Evolutionary conservation across 1,284 basidiomycete species (phyloP).

Genomic region (Leccinum subfulvum): DNA sequence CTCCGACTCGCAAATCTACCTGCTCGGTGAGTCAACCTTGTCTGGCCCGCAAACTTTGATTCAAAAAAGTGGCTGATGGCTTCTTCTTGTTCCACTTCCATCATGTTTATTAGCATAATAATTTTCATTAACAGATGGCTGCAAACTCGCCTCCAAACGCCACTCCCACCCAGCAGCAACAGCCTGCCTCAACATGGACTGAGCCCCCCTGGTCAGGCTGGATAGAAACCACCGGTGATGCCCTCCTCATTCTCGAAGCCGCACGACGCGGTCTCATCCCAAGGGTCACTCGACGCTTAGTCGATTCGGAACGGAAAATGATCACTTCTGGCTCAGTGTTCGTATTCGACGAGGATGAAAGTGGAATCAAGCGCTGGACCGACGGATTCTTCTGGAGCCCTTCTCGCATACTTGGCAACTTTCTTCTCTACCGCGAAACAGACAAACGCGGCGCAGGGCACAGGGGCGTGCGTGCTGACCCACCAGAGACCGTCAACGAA

Average conservation of each 20-base stretch:
- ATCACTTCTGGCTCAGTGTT: slow-evolving; percentile 94
- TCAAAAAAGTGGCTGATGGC: slow-evolving; percentile 38
- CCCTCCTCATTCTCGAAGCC: slow-evolving; percentile 93
- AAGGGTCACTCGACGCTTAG: slow-evolving; percentile 89
- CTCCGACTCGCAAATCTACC: slow-evolving; percentile 53
- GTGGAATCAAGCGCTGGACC: slow-evolving; percentile 98
- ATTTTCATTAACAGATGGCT: slow-evolving; percentile 34
- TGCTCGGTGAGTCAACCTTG: slow-evolving; percentile 62
- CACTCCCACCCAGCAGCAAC: slow-evolving; percentile 19
- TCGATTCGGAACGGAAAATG: slow-evolving; percentile 90
- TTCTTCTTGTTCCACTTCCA: slow-evolving; percentile 24
- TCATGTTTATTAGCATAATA: slow-evolving; percentile 19
- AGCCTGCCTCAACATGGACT: slow-evolving; percentile 53
- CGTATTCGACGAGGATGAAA: slow-evolving; percentile 96
- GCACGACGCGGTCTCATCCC: slow-evolving; percentile 88
- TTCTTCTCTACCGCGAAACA: slow-evolving; percentile 91
- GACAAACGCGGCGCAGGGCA: slow-evolving; percentile 74
- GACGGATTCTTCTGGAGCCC: slow-evolving; percentile 95
- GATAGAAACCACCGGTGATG: slow-evolving; percentile 95
- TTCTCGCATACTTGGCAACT: slow-evolving; percentile 88
- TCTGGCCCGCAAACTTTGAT: slow-evolving; percentile 55
- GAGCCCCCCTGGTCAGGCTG: slow-evolving; percentile 89
- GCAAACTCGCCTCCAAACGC: slow-evolving; percentile 31
- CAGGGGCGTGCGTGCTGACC: slow-evolving; percentile 47
- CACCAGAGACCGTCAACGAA: slow-evolving; percentile 33